phyloP scores from a whole-genome alignment of 2,329 filamentous ascomycete species.

The Biscogniauxia marginata region DNA sequence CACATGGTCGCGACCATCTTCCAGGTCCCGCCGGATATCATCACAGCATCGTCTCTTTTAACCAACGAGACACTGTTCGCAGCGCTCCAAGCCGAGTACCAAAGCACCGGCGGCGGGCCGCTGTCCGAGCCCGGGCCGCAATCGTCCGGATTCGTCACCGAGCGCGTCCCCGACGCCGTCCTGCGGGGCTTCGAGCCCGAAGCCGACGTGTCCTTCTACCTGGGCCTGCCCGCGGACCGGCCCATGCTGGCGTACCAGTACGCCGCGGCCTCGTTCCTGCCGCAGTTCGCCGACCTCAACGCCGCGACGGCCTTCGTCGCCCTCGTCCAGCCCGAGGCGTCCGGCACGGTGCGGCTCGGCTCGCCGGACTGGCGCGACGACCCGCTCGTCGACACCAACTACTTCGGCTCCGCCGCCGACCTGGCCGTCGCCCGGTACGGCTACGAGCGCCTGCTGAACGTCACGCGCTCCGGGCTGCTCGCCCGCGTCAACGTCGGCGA shows the following conservation, averaged over 20 bases:
- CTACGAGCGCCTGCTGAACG: constrained; percentile 12
- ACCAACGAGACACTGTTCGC: constrained; percentile 6
- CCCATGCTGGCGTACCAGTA: constrained; percentile 17
- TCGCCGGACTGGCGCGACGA: constrained; percentile 51
- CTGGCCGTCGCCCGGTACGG: constrained; percentile 14
- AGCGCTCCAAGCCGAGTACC: constrained; percentile 11
- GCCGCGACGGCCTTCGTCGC: constrained; percentile 38
- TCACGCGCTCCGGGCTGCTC: constrained; percentile 11
- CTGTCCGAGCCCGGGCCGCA: constrained; percentile 8
- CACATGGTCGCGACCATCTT: constrained; percentile 15
- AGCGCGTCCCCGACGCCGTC: constrained; percentile 16
- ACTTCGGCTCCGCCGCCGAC: constrained; percentile 44
- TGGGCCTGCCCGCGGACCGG: constrained; percentile 15
- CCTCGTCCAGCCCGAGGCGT: constrained; percentile 20
- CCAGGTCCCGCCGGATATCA: constrained; percentile 9
- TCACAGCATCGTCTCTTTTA: constrained; percentile 6
- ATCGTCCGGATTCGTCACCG: constrained; percentile 6
- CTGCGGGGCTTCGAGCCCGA: constrained; percentile 11
- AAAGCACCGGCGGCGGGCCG: constrained; percentile 10
- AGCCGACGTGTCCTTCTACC: constrained; percentile 9
- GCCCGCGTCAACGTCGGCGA: constrained; percentile 7
- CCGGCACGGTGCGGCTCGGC: constrained; percentile 38
- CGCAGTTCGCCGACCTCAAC: constrained; percentile 37
- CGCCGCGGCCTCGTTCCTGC: constrained; percentile 35
- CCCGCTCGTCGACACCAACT: constrained; percentile 49